Percentiles rank a stretch among this genome's conserved stretches.
phyloP scores from a whole-genome alignment of 768 basidiomycete species.

The Terana coerulea region DNA sequence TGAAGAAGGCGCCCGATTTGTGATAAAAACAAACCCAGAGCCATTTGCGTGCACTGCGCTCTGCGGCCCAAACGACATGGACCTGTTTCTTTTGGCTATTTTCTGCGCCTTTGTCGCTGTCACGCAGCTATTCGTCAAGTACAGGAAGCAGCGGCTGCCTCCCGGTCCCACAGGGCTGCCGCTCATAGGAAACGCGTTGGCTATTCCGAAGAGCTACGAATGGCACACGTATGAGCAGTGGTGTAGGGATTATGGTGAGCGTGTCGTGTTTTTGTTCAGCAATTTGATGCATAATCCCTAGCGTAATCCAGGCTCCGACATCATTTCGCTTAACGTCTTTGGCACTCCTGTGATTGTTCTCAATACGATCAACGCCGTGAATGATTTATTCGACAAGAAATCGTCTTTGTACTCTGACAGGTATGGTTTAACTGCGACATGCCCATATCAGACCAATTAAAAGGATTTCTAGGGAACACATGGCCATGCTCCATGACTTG shows the following conservation, averaged over 20 bases:
- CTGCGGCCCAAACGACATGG: too few species aligned
- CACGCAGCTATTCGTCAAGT: background rate
- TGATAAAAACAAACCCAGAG: too few species aligned
- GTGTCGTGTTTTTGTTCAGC: background rate
- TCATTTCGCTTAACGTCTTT: constrained; percentile 14
- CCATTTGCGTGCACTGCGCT: too few species aligned
- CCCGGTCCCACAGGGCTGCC: background rate
- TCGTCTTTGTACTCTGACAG: constrained; percentile 18
- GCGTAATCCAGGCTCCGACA: constrained; percentile 15
- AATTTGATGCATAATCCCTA: background rate
- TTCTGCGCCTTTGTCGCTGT: background rate
- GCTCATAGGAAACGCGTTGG: background rate
- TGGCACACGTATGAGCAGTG: background rate
- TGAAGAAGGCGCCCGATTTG: too few species aligned
- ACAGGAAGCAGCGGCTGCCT: background rate
- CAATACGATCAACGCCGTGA: constrained; percentile 10
- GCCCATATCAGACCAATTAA: background rate
- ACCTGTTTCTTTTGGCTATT: background rate
- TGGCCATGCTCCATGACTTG: background rate
- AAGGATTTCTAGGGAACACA: background rate
- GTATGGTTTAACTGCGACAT: background rate
- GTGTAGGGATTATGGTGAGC: background rate
- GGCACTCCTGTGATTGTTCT: constrained; percentile 13
- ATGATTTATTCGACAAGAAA: constrained; percentile 19
- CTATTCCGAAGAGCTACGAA: background rate